Percentiles rank a stretch among this genome's conserved stretches.
These are phyloP conservation scores for Boletus subparvulus DNA, from an alignment of 768 basidiomycete species.

Conservation along the genomic window DNA sequence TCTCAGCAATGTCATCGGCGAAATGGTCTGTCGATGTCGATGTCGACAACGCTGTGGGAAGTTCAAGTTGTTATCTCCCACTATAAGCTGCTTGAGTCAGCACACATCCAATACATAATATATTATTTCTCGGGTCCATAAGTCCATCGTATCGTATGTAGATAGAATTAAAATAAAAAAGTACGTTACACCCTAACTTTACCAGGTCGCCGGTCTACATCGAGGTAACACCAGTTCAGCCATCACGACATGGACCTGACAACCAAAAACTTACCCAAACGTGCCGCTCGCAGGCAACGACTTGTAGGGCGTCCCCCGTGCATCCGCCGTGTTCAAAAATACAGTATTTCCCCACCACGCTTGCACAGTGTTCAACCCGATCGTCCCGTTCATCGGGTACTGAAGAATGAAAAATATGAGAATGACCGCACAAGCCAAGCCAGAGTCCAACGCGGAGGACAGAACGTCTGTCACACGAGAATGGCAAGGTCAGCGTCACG, in stretches of 20 bases:
- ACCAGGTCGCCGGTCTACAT: conserved; percentile 15
- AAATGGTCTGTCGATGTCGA: not conserved
- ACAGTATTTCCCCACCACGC: conserved; percentile 70
- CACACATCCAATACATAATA: not conserved
- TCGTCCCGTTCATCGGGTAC: conserved; percentile 58
- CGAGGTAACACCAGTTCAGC: not conserved
- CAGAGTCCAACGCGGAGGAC: conserved; percentile 68
- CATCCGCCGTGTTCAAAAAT: conserved; percentile 21
- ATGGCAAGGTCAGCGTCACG: conserved; percentile 15
- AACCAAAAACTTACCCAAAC: conserved; percentile 26
- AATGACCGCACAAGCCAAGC: conserved; percentile 57
- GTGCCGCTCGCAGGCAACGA: conserved; percentile 11
- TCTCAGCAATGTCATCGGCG: conserved; percentile 3
- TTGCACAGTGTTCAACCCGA: conserved; percentile 52
- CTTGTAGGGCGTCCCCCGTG: conserved; percentile 2
- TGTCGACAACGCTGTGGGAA: conserved; percentile 1
- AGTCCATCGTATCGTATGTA: too few relatives aligned
- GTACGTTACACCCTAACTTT: too few relatives aligned
- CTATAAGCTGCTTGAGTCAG: not conserved
- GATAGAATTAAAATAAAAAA: too few relatives aligned
- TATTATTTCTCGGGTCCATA: too few relatives aligned
- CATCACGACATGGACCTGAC: not conserved
- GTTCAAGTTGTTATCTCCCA: not conserved
- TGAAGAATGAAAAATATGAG: conserved; percentile 60
- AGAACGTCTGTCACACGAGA: conserved; percentile 46